Base-by-base conservation (phyloP, 352 stramenopile genomes). In the Phytophthora palmivora region DNA sequence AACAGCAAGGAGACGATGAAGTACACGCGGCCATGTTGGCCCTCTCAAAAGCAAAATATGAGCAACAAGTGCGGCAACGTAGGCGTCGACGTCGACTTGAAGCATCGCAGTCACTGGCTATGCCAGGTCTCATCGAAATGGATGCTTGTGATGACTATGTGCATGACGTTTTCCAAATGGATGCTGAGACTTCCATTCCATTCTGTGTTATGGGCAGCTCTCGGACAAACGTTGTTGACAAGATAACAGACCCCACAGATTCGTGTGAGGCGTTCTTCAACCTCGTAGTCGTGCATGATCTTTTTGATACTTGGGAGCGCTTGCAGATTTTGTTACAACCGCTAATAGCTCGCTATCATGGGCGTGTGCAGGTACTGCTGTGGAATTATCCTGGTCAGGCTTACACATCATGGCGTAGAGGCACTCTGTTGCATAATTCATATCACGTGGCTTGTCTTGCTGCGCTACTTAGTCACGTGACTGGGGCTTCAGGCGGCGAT, bases 371-470 rank as follows among this genome's bases (percentile, higher is more conserved):
- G 65, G 85, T 97, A 18, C 70, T 99, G 18, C 54, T 99, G 15
- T 99, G 96, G 92, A 99, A 99, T 72, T 98, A 98, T 71, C 95
- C 96, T 0, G 95, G 96, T 8, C 96, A 99, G 69, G 96, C 95
- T 0, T 98, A 97, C 67, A 98, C 94, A 18, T 85, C 94, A 21
- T 99, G 94, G 91, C 76, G 89, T 10, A 72, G 83, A 21, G 90
- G 94, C 4, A 80, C 85, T 37, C 33, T 94, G 34, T 83, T 99
- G 41, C 97, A 98, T 76, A 99, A 98, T 70, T 81, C 84, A 19
- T 98, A 93, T 70, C 82, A 97, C 34, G 82, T 87, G 3, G 63
- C 81, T 26, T 98, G 95, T 54, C 72, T 99, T 10, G 69, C 86
- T 19, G 85, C 90, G 30, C 63, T 99, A 9, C 62, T 99, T 6